These are phyloP conservation scores for Monilinia fructicola DNA, from an alignment of 2,329 filamentous ascomycete species.

Conservation along the genomic window DNA sequence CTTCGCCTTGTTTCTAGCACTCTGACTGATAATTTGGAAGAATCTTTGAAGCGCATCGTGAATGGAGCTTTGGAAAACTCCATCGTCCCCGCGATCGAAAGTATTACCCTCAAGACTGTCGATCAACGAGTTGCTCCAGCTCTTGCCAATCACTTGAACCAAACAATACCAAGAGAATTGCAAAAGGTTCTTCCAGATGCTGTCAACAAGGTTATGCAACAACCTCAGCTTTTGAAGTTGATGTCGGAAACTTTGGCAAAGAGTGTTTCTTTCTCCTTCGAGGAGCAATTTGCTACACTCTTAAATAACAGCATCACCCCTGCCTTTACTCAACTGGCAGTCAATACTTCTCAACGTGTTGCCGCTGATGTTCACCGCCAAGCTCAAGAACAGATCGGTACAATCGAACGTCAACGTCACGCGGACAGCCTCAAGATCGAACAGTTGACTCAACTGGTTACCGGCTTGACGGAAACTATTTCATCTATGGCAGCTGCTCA, in stretches of 20 bases:
- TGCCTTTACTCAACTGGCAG: constrained; percentile 62
- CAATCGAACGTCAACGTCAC: constrained; percentile 37
- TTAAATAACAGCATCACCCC: constrained; percentile 66
- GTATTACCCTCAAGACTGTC: constrained; percentile 58
- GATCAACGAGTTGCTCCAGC: constrained; percentile 69
- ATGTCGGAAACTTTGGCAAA: constrained; percentile 72
- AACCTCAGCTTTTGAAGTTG: constrained; percentile 68
- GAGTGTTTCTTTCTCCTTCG: constrained; percentile 65
- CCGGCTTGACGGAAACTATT: constrained; percentile 66
- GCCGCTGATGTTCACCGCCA: constrained; percentile 67
- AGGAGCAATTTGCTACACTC: constrained; percentile 63
- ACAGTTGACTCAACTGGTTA: constrained; percentile 66
- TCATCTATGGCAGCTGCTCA: constrained; percentile 68
- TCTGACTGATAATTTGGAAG: constrained; percentile 67
- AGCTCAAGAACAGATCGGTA: constrained; percentile 39
- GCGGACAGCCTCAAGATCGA: constrained; percentile 62
- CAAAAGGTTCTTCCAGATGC: constrained; percentile 67
- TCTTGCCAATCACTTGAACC: constrained; percentile 45
- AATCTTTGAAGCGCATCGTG: constrained; percentile 48
- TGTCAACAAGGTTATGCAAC: constrained; percentile 67
- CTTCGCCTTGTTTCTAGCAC: constrained; percentile 67
- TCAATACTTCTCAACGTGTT: constrained; percentile 66
- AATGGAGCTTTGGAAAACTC: constrained; percentile 66
- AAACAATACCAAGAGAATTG: constrained; percentile 60
- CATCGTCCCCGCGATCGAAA: constrained; percentile 72